These are phyloP conservation scores for Hebeloma cylindrosporum DNA, from an alignment of 768 basidiomycete species.

Conservation along the genomic window DNA sequence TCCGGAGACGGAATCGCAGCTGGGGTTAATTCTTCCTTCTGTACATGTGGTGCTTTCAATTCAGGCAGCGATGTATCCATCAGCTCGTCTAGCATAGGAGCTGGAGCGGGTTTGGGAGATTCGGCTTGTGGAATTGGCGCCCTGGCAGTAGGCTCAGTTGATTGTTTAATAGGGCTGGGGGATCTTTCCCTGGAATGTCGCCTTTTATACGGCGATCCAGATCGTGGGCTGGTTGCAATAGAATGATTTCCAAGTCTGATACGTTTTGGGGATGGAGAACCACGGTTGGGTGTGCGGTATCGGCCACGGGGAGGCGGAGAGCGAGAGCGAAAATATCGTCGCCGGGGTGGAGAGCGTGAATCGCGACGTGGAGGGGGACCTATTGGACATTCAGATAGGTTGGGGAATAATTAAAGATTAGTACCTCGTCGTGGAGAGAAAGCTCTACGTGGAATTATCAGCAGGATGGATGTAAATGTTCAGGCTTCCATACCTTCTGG, in stretches of 20 bases:
- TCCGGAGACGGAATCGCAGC: no score
- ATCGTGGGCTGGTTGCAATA: conserved; percentile 23
- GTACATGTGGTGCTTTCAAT: no score
- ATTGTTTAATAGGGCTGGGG: conserved; percentile 17
- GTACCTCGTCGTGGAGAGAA: conserved; percentile 11
- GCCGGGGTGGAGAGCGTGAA: conserved; percentile 28
- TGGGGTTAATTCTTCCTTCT: no score
- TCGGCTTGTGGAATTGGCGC: no score
- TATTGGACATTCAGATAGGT: not conserved
- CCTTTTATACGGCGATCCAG: conserved; percentile 21
- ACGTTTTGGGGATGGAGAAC: conserved; percentile 20
- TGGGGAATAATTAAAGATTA: conserved; percentile 10
- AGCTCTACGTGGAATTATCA: conserved; percentile 14
- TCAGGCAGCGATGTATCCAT: no score
- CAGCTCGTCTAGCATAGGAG: no score
- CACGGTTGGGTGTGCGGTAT: conserved; percentile 23
- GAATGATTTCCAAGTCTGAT: conserved; percentile 32
- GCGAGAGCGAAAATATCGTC: conserved; percentile 22
- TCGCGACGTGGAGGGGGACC: conserved; percentile 20
- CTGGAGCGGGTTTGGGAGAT: conserved; percentile 1
- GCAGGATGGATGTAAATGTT: not conserved
- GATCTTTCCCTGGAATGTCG: conserved; percentile 19
- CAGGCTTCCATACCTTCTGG: conserved; percentile 17
- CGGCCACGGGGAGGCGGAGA: conserved; percentile 21
- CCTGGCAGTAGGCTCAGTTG: not conserved